Evolutionary conservation across 2,329 filamentous ascomycete genomes (phyloP).

Genomic region (Cladosporium sp.): DNA sequence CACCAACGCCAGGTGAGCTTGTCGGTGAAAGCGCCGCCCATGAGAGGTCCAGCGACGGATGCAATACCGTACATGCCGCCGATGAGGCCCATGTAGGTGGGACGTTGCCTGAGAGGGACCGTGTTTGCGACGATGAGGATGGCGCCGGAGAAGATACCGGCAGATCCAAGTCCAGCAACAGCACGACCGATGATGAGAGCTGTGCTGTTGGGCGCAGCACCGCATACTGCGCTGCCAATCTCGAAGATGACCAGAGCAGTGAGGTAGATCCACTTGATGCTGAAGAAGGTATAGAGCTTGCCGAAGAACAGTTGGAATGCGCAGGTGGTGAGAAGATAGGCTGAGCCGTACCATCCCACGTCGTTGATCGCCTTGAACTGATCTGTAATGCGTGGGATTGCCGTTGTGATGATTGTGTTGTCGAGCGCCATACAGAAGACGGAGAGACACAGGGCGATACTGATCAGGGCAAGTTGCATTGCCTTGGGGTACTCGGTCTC

Average conservation of each 20-base stretch:
- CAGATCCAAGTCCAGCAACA: constrained; percentile 45
- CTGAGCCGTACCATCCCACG: constrained; percentile 22
- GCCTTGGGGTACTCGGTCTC: constrained; percentile 33
- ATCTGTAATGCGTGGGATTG: constrained; percentile 23
- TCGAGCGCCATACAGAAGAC: constrained; percentile 31
- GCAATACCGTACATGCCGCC: constrained; percentile 46
- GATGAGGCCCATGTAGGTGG: constrained; percentile 44
- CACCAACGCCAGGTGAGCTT: constrained; percentile 29
- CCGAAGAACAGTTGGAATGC: constrained; percentile 34
- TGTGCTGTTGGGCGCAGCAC: constrained; percentile 42
- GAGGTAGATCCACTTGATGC: constrained; percentile 41
- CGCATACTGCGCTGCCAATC: constrained; percentile 47
- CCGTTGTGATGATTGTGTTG: constrained; percentile 34
- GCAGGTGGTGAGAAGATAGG: constrained; percentile 39
- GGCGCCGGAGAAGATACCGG: constrained; percentile 46
- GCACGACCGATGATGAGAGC: constrained; percentile 48
- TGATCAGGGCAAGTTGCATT: constrained; percentile 32
- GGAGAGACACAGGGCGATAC: constrained; percentile 33
- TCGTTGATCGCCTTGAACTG: constrained; percentile 23
- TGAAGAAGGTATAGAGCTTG: constrained; percentile 18
- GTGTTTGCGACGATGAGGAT: constrained; percentile 42
- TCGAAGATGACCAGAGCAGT: constrained; percentile 43
- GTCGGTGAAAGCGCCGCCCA: constrained; percentile 33
- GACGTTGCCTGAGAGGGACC: constrained; percentile 42
- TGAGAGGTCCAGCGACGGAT: constrained; percentile 41